Percentiles rank a stretch among this genome's conserved stretches.
These are phyloP conservation scores for Fusarium sp. DNA, from an alignment of 2,329 filamentous ascomycete species.

Conservation along the genomic window DNA sequence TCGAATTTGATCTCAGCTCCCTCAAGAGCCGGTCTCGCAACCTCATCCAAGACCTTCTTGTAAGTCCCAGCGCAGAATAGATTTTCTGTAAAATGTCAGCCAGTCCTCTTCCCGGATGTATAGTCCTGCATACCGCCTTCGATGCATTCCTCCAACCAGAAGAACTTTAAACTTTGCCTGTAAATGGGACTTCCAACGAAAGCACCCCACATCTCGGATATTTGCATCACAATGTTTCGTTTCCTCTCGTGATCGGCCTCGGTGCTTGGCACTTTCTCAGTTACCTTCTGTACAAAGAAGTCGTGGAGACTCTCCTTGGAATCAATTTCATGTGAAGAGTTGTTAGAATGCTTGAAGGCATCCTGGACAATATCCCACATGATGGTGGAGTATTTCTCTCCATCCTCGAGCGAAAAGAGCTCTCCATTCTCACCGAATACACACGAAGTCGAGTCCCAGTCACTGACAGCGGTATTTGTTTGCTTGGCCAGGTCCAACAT, in stretches of 20 bases:
- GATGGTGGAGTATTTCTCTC: constrained; percentile 60
- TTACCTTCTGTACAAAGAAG: constrained; percentile 62
- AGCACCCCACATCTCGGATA: constrained; percentile 75
- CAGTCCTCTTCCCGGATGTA: background rate
- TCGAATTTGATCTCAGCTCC: constrained; percentile 65
- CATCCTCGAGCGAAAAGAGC: constrained; percentile 59
- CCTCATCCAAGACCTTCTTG: constrained; percentile 65
- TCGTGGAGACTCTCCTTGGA: constrained; percentile 62
- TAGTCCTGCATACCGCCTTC: constrained; percentile 66
- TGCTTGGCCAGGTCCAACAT: constrained; percentile 73
- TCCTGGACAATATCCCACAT: constrained; percentile 77
- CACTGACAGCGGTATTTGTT: constrained; percentile 63
- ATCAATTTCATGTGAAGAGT: constrained; percentile 61
- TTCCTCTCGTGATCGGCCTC: constrained; percentile 54
- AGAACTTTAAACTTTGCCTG: constrained; percentile 77
- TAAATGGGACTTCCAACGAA: constrained; percentile 75
- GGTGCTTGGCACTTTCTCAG: constrained; percentile 59
- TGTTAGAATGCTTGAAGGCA: constrained; percentile 74
- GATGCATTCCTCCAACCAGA: constrained; percentile 82
- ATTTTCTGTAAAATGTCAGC: constrained; percentile 59
- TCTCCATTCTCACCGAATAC: constrained; percentile 68
- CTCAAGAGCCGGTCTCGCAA: constrained; percentile 67
- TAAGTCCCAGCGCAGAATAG: constrained; percentile 71
- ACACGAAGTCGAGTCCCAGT: constrained; percentile 64
- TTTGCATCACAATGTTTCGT: constrained; percentile 59